Percentiles rank a stretch among this genome's conserved stretches.
Conservation (phyloP, 139 green algal species). For the Chlamydomonas sp. region DNA sequence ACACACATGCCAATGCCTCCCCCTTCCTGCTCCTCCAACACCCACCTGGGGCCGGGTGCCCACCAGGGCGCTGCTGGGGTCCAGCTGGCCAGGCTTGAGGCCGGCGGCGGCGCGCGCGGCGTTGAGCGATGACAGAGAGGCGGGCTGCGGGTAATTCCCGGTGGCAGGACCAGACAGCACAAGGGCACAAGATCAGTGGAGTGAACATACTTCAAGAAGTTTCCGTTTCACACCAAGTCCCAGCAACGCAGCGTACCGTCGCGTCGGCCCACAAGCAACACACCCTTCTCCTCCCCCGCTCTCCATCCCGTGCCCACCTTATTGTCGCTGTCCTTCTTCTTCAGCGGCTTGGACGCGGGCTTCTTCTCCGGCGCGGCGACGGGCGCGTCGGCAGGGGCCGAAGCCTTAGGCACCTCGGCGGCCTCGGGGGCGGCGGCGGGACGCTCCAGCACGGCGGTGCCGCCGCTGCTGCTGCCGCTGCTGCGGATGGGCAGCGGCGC, state of each 20-base stretch:
- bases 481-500: conserved; percentile 1
- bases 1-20: too few species aligned
- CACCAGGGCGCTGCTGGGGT: conserved; percentile 32
- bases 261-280: too few species aligned
- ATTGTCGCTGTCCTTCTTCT: too few species aligned
- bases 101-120: conserved; percentile 9
- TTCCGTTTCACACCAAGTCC: too few species aligned
- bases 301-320: too few species aligned
- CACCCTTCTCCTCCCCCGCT: too few species aligned
- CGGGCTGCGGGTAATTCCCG: not conserved
- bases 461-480: not conserved
- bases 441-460: not conserved
- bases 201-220: too few species aligned
- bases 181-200: too few species aligned
- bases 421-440: not conserved
- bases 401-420: not conserved
- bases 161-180: too few species aligned
- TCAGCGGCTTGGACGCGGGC: not conserved
- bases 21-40: too few species aligned
- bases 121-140: not conserved
- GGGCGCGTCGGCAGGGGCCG: not conserved
- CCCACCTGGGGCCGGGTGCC: not conserved
- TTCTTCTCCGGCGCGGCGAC: not conserved
- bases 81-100: conserved; percentile 54
- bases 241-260: too few species aligned